Conservation (phyloP, 805 yeast genomes). For the Candida lessepsii region DNA sequence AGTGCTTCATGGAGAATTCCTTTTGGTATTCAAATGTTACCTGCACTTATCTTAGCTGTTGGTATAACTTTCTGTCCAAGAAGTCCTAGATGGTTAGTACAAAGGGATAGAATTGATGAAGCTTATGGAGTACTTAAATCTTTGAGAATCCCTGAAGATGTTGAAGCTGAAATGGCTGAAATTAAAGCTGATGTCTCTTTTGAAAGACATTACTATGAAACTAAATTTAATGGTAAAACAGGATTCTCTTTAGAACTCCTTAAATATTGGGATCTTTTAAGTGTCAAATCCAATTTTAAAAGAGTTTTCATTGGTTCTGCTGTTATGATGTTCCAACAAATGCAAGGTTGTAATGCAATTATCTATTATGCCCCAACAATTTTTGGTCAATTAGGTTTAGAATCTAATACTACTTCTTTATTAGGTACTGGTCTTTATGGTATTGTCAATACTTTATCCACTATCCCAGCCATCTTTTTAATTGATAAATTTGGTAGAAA, state of each 20-base stretch:
- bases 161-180: conserved; percentile 18
- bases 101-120: conserved; percentile 25
- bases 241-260: conserved; percentile 11
- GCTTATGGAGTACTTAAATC: conserved; percentile 21
- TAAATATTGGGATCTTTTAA: conserved; percentile 14
- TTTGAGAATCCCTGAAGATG: conserved; percentile 20
- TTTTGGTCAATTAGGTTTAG: conserved; percentile 27
- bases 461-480: conserved; percentile 35
- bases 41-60: conserved; percentile 43
- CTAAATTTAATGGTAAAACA: conserved; percentile 13
- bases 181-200: conserved; percentile 15
- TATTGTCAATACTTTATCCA: conserved; percentile 31
- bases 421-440: conserved; percentile 32
- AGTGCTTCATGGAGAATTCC: conserved; percentile 41
- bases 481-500: conserved; percentile 38
- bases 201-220: conserved; percentile 12
- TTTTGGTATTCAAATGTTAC: conserved; percentile 48
- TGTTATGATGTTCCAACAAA: conserved; percentile 30
- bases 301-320: conserved; percentile 34
- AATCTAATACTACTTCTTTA: conserved; percentile 22
- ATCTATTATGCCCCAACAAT: conserved; percentile 36
- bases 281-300: conserved; percentile 21
- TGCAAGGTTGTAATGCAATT: conserved; percentile 27
- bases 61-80: conserved; percentile 48
- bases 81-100: conserved; percentile 46